Evolutionary conservation across 2,329 filamentous ascomycete species (phyloP), one percentile per base, ranked within the genome.

Genomic region (Fusarium protoensiforme): DNA sequence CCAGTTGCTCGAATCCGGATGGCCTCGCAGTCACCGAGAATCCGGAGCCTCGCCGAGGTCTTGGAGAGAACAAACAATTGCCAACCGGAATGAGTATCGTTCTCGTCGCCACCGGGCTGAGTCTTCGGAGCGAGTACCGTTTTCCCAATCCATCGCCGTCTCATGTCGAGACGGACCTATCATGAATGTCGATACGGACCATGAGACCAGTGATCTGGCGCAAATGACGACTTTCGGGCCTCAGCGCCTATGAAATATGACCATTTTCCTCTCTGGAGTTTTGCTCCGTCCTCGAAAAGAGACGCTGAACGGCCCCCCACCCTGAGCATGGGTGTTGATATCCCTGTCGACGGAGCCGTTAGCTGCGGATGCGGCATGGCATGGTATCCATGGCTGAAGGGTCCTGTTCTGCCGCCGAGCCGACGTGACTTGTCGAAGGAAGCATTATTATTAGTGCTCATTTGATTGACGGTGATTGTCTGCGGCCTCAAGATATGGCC

Each of bases 21-120:
- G 39, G 36, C 36, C 31, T 46, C 29, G 29, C 27, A 31, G 31
- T 24, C 29, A 43, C 14, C 29, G 39, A 48, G 27, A 61, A 24
- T 38, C 29, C 29, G 58, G 29, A 61, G 62, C 67, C 59, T 56
- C 59, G 38, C 59, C 63, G 56, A 71, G 41, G 57, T 20, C 54
- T 61, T 35, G 58, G 31, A 58, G 53, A 27, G 36, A 46, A 43
- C 35, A 29, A 39, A 38, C 36, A 48, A 48, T 33, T 60, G 22
- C 24, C 63, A 54, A 22, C 22, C 35, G 38, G 31, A 31, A 24
- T 33, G 20, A 36, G 24, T 27, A 31, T 36, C 36, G n/a, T 41
- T 33, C 20, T 60, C 70, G 36, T 73, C 53, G 66, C 69, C 70
- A 73, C 70, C 35, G 16, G 36, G 24, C 41, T 35, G 36, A 41